Conservation (phyloP, 306 rosid species). For the Cercis canadensis region DNA sequence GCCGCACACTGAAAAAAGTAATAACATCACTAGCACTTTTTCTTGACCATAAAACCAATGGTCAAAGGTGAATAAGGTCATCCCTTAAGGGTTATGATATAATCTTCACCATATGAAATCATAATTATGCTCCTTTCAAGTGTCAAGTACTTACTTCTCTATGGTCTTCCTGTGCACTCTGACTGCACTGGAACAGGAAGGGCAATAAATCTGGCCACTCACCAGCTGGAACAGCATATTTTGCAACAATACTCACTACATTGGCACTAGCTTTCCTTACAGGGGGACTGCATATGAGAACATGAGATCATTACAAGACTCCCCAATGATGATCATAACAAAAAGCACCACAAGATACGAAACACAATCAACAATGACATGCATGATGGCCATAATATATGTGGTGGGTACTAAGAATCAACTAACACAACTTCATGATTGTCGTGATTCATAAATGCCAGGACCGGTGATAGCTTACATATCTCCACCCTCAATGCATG, state of each 20-base stretch:
- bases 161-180: slow-evolving; percentile 94
- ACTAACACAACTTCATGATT: neutral
- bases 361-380: neutral
- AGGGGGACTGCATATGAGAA: slow-evolving; percentile 69
- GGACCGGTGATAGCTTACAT: neutral
- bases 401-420: neutral
- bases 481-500: neutral
- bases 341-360: neutral
- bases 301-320: slow-evolving; percentile 13
- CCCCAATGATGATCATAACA: neutral
- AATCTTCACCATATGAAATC: too few species aligned
- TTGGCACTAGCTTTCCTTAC: slow-evolving; percentile 96
- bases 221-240: slow-evolving; percentile 90
- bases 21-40: neutral
- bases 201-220: slow-evolving; percentile 98
- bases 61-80: neutral
- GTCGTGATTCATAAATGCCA: neutral
- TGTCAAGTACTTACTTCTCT: slow-evolving; percentile 71
- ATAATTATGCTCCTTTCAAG: neutral
- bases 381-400: neutral
- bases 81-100: too few species aligned
- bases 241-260: slow-evolving; percentile 89
- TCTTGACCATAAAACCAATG: neutral
- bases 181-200: slow-evolving; percentile 93
- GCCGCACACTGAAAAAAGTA: neutral